phyloP scores from a whole-genome alignment of 2,329 filamentous ascomycete genomes.

The Xylaria sp. region DNA sequence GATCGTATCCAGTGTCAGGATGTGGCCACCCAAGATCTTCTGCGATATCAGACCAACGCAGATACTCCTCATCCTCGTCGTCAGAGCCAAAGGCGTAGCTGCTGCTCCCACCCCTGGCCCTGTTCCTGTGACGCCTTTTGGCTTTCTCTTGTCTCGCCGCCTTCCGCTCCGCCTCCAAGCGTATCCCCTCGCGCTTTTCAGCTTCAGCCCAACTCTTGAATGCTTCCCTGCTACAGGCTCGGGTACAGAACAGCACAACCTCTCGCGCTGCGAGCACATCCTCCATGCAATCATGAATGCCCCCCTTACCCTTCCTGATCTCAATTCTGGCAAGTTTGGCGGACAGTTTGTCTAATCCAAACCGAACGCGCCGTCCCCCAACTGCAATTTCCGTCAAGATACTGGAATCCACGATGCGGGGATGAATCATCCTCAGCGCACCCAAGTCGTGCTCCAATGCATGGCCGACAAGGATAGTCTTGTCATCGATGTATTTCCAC shows the following conservation, averaged over 20 bases:
- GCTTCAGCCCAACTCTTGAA: slow-evolving; percentile 14
- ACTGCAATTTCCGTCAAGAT: slow-evolving; percentile 10
- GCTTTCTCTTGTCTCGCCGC: slow-evolving; percentile 10
- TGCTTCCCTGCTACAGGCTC: slow-evolving; percentile 1
- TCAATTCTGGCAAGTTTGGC: slow-evolving; percentile 5
- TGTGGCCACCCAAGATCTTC: slow-evolving; percentile 22
- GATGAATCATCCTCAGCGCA: slow-evolving; percentile 19
- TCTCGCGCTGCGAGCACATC: slow-evolving; percentile 14
- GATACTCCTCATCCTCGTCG: slow-evolving; percentile 11
- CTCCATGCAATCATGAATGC: slow-evolving; percentile 15
- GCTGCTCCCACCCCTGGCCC: slow-evolving; percentile 6
- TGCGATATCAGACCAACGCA: slow-evolving; percentile 22
- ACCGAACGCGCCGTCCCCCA: neutral
- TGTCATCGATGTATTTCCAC: slow-evolving; percentile 18
- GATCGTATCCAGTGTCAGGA: slow-evolving; percentile 21
- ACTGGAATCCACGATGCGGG: slow-evolving; percentile 15
- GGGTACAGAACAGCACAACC: slow-evolving; percentile 17
- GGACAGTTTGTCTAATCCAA: slow-evolving; percentile 7
- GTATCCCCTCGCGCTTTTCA: slow-evolving; percentile 6
- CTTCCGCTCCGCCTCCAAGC: slow-evolving; percentile 3
- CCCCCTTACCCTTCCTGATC: slow-evolving; percentile 11
- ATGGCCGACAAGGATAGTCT: slow-evolving; percentile 14
- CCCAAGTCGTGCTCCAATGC: slow-evolving; percentile 15
- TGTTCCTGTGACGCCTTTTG: neutral
- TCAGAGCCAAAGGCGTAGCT: neutral